Base-by-base conservation (phyloP, 768 basidiomycete genomes). In the Tulasnella sp. region DNA sequence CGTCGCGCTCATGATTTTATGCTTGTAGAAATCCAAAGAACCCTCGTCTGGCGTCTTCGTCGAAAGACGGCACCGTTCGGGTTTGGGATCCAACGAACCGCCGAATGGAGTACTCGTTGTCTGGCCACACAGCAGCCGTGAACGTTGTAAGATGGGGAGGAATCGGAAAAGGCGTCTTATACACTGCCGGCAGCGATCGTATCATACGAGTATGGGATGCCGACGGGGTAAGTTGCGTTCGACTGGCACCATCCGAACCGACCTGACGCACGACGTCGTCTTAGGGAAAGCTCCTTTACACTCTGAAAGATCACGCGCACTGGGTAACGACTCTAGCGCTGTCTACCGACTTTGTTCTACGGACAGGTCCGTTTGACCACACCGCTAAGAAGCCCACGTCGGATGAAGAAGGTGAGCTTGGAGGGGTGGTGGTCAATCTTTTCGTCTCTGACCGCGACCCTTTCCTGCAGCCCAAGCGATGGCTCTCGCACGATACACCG, bases 91-190 rank as follows among this genome's bases (percentile, higher is more conserved):
- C 90, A 0, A 79, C 84, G 1, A 89, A 87, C 0, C 85, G 94
- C 17, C 82, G 85, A 72, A 80, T 89, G 16, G 91, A 94, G 69
- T 97, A 91, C 77, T 86, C 92, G 0, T 86, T 99, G 0, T 94
- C 95, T 0, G 95, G 96, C 3, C 96, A 99, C 78, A 90, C 92
- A 0, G 94, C 94, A 1, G 91, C 90, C 73, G 95, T 98, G 16
- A 98, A 98, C 76, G 90, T 94, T 34, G 93, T 98, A 16, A 88
- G 92, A 76, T 98, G 97, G 96, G 95, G 94, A 62, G 97, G 96
- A 6, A 90, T 90, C 12, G 91, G 90, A 0, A 82, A 80, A 62
- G 92, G 92, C 0, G 87, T 95, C 11, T 83, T 98, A 36, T 99
- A 98, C 79, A 98, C 97, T 0, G 97, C 94, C 5, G 92, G 92